Percentiles rank a stretch among this genome's conserved stretches.
These are phyloP conservation scores for Cubamyces lactineus DNA, from an alignment of 768 basidiomycete species.

Conservation along the genomic window DNA sequence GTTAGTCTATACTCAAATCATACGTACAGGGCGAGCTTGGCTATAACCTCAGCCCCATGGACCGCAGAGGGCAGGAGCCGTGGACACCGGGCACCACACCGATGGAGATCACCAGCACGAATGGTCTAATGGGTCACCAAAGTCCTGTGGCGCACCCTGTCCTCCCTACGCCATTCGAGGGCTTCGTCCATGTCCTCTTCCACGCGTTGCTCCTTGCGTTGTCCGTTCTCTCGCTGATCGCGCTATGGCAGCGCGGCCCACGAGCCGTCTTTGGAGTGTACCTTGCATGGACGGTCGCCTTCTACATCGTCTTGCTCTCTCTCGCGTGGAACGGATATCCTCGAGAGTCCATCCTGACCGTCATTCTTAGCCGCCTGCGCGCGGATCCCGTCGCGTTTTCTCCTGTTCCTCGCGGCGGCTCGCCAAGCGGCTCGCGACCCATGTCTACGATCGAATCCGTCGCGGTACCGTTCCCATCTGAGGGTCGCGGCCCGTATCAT, in stretches of 20 bases:
- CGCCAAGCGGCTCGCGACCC: conserved; percentile 36
- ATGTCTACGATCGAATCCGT: conserved; percentile 45
- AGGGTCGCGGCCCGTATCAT: conserved; percentile 60
- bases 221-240: conserved; percentile 57
- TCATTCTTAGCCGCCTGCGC: conserved; percentile 50
- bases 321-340: conserved; percentile 65
- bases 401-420: conserved; percentile 35
- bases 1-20: conserved; percentile 18
- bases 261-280: conserved; percentile 64
- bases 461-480: conserved; percentile 47
- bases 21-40: conserved; percentile 68
- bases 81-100: conserved; percentile 55
- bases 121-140: conserved; percentile 34
- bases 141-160: conserved; percentile 21
- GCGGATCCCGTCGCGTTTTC: conserved; percentile 34
- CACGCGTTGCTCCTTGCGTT: conserved; percentile 64
- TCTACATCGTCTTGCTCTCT: conserved; percentile 56
- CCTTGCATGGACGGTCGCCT: conserved; percentile 60
- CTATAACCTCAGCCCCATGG: conserved; percentile 62
- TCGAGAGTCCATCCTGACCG: conserved; percentile 57
- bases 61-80: conserved; percentile 46
- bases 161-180: conserved; percentile 40
- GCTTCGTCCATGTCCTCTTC: conserved; percentile 53
- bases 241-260: conserved; percentile 61
- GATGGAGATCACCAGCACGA: conserved; percentile 48